Conservation (phyloP, 23 red algal species). For the Chondrus crispus region DNA sequence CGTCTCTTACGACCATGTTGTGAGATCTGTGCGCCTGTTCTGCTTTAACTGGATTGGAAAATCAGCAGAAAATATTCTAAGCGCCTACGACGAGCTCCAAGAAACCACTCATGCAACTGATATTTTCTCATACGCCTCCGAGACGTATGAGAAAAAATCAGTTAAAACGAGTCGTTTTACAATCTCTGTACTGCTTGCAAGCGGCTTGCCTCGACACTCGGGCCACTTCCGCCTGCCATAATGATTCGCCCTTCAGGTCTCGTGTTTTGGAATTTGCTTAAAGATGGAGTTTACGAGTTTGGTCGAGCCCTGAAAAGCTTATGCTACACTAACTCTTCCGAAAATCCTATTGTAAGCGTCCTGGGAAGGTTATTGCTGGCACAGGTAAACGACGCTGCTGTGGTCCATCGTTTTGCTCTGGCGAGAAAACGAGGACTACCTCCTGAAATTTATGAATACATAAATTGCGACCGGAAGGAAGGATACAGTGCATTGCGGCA, state of each 20-base stretch:
- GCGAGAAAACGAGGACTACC: neutral
- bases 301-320: neutral
- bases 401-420: neutral
- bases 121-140: neutral
- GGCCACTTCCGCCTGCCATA: neutral
- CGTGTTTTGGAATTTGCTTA: neutral
- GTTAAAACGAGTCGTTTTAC: neutral
- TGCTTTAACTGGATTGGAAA: neutral
- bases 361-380: neutral
- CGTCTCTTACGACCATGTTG: neutral
- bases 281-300: neutral
- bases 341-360: neutral
- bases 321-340: neutral
- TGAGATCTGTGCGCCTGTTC: neutral
- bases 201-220: neutral
- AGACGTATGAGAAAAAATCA: no score
- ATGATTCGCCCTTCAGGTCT: neutral
- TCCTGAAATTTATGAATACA: no score
- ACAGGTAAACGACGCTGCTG: neutral
- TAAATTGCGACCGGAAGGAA: no score
- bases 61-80: no score
- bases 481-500: no score
- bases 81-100: no score
- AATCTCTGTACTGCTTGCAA: neutral
- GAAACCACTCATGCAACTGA: no score